Conservation (phyloP, 106 monocot genomes). For the Cymbidium sinense region DNA sequence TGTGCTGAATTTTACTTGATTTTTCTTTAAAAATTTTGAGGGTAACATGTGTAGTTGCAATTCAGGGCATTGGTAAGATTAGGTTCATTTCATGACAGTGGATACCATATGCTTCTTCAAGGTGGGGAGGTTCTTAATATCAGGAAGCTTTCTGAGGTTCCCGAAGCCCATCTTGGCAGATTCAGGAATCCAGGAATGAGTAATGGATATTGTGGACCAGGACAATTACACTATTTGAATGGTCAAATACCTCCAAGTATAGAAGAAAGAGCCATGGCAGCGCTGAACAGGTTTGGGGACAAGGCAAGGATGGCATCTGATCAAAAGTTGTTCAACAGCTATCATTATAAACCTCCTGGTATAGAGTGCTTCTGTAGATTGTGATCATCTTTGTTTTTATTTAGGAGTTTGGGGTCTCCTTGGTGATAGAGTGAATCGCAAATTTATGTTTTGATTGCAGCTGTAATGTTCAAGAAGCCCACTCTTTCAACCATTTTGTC, state of each 20-base stretch:
- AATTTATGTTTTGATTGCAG: conserved; percentile 26
- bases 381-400: background rate
- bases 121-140: conserved; percentile 65
- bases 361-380: conserved; percentile 5
- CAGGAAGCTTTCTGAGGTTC: background rate
- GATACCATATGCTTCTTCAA: conserved; percentile 90
- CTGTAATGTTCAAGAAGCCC: conserved; percentile 24
- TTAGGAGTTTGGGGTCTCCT: background rate
- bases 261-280: conserved; percentile 70
- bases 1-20: conserved; percentile 5
- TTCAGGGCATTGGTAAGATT: conserved; percentile 71
- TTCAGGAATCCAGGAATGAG: conserved; percentile 11
- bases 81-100: conserved; percentile 61
- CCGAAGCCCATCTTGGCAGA: conserved; percentile 7
- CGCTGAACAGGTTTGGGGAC: conserved; percentile 72
- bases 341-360: conserved; percentile 27
- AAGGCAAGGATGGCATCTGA: conserved; percentile 53
- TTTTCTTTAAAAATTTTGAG: background rate
- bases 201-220: conserved; percentile 14
- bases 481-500: conserved; percentile 54
- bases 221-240: conserved; percentile 15
- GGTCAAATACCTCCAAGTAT: conserved; percentile 33
- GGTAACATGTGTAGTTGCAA: background rate
- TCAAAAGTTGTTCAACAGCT: conserved; percentile 18
- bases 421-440: background rate